Percentiles rank a stretch among this genome's conserved stretches.
phyloP scores from a whole-genome alignment of 306 rosid species.

The Castanea sativa region DNA sequence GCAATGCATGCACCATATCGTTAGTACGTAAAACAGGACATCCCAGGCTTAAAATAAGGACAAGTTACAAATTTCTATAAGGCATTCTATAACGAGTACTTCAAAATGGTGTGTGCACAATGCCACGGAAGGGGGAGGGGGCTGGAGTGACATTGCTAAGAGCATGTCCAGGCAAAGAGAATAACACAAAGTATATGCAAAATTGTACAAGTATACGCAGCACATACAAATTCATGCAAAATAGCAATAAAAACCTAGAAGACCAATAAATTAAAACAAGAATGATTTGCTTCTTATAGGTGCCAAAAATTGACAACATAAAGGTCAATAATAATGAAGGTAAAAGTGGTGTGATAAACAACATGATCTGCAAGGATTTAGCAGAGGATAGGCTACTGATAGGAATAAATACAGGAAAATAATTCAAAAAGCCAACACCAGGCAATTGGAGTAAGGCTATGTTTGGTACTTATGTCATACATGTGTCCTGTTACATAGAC shows the following conservation, averaged over 20 bases:
- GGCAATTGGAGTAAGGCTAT: not conserved
- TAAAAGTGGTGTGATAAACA: not conserved
- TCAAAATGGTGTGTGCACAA: too few species aligned
- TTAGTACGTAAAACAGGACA: constrained; percentile 2
- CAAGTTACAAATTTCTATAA: not conserved
- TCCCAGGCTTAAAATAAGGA: not conserved
- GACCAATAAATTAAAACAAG: not conserved
- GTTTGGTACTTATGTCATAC: not conserved
- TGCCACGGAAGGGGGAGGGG: too few species aligned
- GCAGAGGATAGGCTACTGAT: not conserved
- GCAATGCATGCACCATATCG: not conserved
- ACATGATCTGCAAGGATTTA: not conserved
- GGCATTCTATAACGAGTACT: not conserved
- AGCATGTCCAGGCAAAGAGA: not conserved
- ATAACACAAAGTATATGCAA: not conserved
- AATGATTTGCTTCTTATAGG: not conserved
- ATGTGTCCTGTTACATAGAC: not conserved
- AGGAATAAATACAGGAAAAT: not conserved
- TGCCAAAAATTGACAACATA: not conserved
- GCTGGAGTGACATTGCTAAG: not conserved
- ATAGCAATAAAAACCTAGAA: not conserved
- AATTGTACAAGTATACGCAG: too few species aligned
- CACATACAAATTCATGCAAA: not conserved
- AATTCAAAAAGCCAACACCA: not conserved
- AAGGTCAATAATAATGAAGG: not conserved